These are phyloP conservation scores for Davidsoniella eucalypti DNA, from an alignment of 2,329 filamentous ascomycete species.

Conservation along the genomic window DNA sequence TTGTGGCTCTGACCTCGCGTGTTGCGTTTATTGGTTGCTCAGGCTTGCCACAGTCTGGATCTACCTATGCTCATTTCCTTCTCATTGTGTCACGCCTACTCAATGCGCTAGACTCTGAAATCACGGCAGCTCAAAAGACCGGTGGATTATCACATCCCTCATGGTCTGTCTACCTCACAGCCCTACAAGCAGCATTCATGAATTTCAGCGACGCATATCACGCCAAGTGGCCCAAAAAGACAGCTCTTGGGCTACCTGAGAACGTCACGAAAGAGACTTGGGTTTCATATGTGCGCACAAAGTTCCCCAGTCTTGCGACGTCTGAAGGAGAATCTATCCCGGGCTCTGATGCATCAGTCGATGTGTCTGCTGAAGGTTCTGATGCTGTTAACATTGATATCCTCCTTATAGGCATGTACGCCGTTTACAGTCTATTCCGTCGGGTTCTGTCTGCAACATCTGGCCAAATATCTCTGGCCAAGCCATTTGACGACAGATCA, in stretches of 20 bases:
- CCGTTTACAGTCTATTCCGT: conserved; percentile 4
- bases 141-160: background rate
- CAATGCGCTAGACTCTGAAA: conserved; percentile 1
- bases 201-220: conserved; percentile 27
- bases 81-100: conserved; percentile 18
- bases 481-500: conserved; percentile 9
- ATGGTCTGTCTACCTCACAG: conserved; percentile 14
- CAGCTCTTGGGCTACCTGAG: conserved; percentile 8
- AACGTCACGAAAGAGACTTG: conserved; percentile 16
- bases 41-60: conserved; percentile 18
- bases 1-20: conserved; percentile 25
- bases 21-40: conserved; percentile 35
- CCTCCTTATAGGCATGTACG: conserved; percentile 7
- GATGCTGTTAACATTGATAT: conserved; percentile 7
- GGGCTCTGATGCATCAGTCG: background rate
- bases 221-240: conserved; percentile 11
- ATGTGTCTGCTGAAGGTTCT: background rate
- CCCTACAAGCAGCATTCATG: conserved; percentile 20
- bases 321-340: conserved; percentile 9
- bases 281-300: conserved; percentile 16
- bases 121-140: conserved; percentile 1
- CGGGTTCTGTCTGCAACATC: background rate
- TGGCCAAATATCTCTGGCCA: background rate
- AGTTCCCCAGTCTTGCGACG: conserved; percentile 18
- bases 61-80: conserved; percentile 25